These are phyloP conservation scores for Chalaropsis thielavioides DNA, from an alignment of 2,329 filamentous ascomycete species.

Conservation along the genomic window DNA sequence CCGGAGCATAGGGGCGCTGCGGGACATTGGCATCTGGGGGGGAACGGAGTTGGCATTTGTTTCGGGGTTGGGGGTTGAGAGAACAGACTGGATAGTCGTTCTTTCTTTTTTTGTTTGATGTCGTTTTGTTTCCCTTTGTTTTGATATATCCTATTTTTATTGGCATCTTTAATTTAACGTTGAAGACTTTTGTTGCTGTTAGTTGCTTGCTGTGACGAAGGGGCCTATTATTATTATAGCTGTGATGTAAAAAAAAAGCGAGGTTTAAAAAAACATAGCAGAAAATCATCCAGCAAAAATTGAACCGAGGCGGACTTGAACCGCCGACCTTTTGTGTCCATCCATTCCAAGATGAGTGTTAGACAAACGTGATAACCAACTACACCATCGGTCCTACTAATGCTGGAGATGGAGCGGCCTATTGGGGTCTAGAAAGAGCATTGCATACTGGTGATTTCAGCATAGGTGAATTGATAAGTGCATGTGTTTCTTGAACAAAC, in stretches of 20 bases:
- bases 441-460: too few species aligned
- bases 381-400: constrained; percentile 9
- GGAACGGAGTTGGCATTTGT: constrained; percentile 35
- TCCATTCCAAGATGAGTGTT: constrained; percentile 6
- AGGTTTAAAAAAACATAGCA: neutral
- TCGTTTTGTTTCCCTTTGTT: neutral
- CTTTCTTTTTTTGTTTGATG: neutral
- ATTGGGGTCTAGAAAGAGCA: neutral
- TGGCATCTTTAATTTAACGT: neutral
- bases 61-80: constrained; percentile 32
- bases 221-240: too few species aligned
- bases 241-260: neutral
- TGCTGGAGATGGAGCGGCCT: neutral
- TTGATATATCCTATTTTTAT: neutral
- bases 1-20: neutral
- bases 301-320: constrained; percentile 16
- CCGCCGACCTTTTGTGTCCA: constrained; percentile 16
- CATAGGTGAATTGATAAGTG: too few species aligned
- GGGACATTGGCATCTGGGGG: constrained; percentile 13
- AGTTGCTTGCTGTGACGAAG: neutral
- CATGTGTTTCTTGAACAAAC: too few species aligned
- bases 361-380: constrained; percentile 14
- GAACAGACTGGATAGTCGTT: constrained; percentile 1
- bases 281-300: neutral
- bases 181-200: neutral